Evolutionary conservation across 306 rosid species (phyloP).

Genomic region (Sechiopsis laciniata): DNA sequence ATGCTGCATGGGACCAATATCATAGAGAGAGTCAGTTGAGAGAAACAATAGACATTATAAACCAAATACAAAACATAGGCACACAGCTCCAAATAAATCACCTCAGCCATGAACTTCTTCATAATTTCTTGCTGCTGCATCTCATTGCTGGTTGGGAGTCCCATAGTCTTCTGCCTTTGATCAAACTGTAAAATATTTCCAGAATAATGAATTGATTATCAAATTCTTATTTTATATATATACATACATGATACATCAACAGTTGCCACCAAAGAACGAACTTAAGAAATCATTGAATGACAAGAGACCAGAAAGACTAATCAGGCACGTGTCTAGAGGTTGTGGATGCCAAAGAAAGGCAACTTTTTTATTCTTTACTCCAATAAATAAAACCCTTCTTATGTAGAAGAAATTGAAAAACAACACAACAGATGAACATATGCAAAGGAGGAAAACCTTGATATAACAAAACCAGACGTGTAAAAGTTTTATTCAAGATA

Average conservation of each 20-base stretch:
- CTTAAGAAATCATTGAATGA: too few relatives aligned
- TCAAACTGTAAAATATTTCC: conserved; percentile 52
- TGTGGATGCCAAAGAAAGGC: too few relatives aligned
- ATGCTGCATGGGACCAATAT: conserved; percentile 50
- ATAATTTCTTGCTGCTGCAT: conserved; percentile 67
- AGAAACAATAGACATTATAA: neutral
- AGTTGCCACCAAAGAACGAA: neutral
- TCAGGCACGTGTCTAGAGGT: too few relatives aligned
- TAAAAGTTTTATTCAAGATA: neutral
- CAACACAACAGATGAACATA: neutral
- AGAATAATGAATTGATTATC: neutral
- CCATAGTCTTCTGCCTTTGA: conserved; percentile 88
- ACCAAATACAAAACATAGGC: neutral
- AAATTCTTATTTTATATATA: neutral
- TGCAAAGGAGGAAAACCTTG: neutral
- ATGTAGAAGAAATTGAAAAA: neutral
- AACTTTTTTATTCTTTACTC: too few relatives aligned
- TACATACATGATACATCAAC: neutral
- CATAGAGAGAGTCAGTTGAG: neutral
- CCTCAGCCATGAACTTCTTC: conserved; percentile 88
- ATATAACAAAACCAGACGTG: neutral
- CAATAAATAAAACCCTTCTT: neutral
- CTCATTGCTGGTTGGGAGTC: conserved; percentile 84
- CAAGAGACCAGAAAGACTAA: too few relatives aligned
- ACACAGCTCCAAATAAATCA: conserved; percentile 17